Conservation (phyloP, 352 stramenopile genomes). For the Globisporangium polare region DNA sequence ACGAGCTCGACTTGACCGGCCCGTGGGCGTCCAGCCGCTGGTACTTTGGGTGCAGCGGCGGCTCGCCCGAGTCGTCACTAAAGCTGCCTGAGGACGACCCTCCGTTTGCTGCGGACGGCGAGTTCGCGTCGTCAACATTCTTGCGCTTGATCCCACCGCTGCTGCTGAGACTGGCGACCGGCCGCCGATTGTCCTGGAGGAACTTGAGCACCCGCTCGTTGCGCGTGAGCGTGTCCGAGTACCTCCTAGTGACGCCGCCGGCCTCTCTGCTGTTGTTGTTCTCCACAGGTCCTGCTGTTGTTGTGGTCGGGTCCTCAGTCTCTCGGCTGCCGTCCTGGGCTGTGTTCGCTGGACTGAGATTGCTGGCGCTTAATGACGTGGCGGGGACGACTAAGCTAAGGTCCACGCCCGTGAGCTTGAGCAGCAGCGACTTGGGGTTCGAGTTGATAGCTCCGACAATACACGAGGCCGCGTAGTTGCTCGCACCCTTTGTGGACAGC, state of each 20-base stretch:
- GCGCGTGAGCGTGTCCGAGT: slow-evolving; percentile 39
- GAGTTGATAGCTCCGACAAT: slow-evolving; percentile 68
- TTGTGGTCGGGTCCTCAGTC: not conserved
- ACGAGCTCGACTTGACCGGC: slow-evolving; percentile 38
- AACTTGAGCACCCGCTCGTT: slow-evolving; percentile 59
- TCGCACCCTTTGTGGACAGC: slow-evolving; percentile 59
- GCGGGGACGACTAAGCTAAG: slow-evolving; percentile 40
- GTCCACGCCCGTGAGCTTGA: slow-evolving; percentile 80
- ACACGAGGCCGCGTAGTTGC: slow-evolving; percentile 71
- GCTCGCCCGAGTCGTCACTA: slow-evolving; percentile 19
- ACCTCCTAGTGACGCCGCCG: slow-evolving; percentile 15
- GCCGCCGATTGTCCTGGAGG: slow-evolving; percentile 32
- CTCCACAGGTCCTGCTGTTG: not conserved
- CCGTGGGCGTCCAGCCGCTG: slow-evolving; percentile 39
- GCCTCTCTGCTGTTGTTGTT: not conserved
- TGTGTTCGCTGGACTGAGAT: not conserved
- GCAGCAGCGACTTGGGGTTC: slow-evolving; percentile 58
- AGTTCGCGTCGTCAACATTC: slow-evolving; percentile 26
- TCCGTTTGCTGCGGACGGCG: slow-evolving; percentile 9
- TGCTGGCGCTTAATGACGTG: not conserved
- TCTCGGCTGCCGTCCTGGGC: not conserved
- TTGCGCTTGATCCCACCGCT: slow-evolving; percentile 44
- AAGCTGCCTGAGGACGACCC: slow-evolving; percentile 13
- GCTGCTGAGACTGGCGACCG: not conserved
- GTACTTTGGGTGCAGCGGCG: slow-evolving; percentile 41